phyloP scores from a whole-genome alignment of 1,284 basidiomycete species.

The Cutaneotrichosporon sp. region DNA sequence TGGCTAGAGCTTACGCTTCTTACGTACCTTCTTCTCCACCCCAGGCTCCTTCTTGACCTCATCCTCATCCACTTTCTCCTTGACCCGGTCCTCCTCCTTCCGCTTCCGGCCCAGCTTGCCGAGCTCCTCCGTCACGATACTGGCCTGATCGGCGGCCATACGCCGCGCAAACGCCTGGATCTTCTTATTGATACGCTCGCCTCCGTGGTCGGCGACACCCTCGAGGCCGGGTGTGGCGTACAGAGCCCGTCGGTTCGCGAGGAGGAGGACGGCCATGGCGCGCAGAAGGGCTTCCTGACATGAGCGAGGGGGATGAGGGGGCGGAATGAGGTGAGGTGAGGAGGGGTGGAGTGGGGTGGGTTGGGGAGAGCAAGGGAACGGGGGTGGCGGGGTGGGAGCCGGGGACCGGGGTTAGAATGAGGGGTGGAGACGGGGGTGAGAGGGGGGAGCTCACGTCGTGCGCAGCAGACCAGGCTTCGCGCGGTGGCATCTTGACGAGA shows the following conservation, averaged over 20 bases:
- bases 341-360: neutral
- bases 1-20: neutral
- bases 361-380: too few species aligned
- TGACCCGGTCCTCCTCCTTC: neutral
- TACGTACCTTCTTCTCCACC: neutral
- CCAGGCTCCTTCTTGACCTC: neutral
- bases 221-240: slow-evolving; percentile 26
- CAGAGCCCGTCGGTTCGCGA: slow-evolving; percentile 19
- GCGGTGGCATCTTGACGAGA: neutral
- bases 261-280: neutral
- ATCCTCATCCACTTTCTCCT: neutral
- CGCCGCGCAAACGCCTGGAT: slow-evolving; percentile 21
- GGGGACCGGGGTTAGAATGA: too few species aligned
- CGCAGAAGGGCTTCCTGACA: neutral
- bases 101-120: neutral
- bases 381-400: too few species aligned
- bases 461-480: neutral
- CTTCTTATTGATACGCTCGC: slow-evolving; percentile 37
- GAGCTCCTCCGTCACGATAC: neutral
- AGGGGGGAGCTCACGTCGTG: slow-evolving; percentile 8
- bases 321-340: neutral
- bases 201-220: slow-evolving; percentile 29
- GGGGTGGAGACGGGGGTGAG: neutral
- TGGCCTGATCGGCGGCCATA: neutral
- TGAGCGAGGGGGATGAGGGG: slow-evolving; percentile 11